phyloP scores from a whole-genome alignment of 345 rosid species.

The Corchorus olitorius region DNA sequence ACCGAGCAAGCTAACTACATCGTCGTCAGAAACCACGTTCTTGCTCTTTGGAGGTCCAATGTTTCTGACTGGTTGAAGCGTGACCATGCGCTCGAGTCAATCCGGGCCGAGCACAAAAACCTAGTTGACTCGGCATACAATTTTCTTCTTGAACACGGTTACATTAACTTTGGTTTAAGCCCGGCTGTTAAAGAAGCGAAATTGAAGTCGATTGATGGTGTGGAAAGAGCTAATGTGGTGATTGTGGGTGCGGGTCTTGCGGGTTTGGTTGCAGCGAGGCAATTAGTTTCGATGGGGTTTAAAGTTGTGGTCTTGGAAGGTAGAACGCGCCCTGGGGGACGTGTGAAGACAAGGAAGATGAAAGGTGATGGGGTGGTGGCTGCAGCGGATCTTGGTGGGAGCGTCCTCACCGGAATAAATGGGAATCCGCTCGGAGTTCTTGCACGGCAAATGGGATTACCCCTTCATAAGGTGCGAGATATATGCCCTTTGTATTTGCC shows the following conservation, averaged over 20 bases:
- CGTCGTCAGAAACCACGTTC: slow-evolving; percentile 81
- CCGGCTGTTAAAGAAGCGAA: slow-evolving; percentile 73
- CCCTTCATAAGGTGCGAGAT: slow-evolving; percentile 97
- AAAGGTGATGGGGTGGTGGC: slow-evolving; percentile 78
- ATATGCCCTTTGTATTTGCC: slow-evolving; percentile 90
- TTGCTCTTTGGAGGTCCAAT: slow-evolving; percentile 83
- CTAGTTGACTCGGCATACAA: slow-evolving; percentile 73
- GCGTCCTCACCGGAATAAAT: slow-evolving; percentile 94
- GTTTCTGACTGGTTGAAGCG: slow-evolving; percentile 78
- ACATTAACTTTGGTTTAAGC: slow-evolving; percentile 80
- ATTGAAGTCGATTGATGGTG: slow-evolving; percentile 47
- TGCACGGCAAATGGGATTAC: slow-evolving; percentile 82
- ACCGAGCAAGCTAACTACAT: slow-evolving; percentile 77
- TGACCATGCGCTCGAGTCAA: slow-evolving; percentile 73
- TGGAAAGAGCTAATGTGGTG: slow-evolving; percentile 72
- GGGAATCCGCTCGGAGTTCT: slow-evolving; percentile 94
- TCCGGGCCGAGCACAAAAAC: slow-evolving; percentile 64
- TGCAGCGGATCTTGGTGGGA: slow-evolving; percentile 87
- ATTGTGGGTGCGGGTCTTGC: slow-evolving; percentile 88
- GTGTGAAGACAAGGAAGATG: slow-evolving; percentile 83
- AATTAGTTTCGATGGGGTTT: slow-evolving; percentile 80
- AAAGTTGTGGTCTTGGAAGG: slow-evolving; percentile 92
- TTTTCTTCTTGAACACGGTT: slow-evolving; percentile 81
- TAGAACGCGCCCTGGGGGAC: slow-evolving; percentile 79
- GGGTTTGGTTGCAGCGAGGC: slow-evolving; percentile 88